Evolutionary conservation across 257 asterid genomes (phyloP), one percentile per base, ranked within the genome.

Genomic region (Lantana camara): DNA sequence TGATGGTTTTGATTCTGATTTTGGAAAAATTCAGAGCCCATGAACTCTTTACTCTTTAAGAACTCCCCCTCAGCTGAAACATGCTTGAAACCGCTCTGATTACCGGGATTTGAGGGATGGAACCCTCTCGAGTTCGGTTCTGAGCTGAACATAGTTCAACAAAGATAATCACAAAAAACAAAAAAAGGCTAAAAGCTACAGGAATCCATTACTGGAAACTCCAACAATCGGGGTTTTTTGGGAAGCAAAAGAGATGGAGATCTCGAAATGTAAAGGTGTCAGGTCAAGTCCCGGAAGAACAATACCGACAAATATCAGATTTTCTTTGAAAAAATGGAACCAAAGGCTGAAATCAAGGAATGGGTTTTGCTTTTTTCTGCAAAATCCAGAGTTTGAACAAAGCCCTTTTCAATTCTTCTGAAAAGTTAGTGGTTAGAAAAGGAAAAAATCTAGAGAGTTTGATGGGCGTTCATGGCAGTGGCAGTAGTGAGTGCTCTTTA

Each of bases 11-110:
- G 73, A 20, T 63, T 69, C 22, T 67, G 71, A 20, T 52, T 53
- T 2, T 78, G 83, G 14, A 70, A 80, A 50, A 50, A 70, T 63
- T 82, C 95, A 14, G 89, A 74, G 12, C 68, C 79, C 59, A 72
- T 48, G 41, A 62, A 59, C 12, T 79, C 79, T 29, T 69, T 64
- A 13, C 76, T 68, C 77, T 73, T 72, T 8, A 41, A 37, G 58
- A 74, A 75, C 8, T 82, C 88, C 7, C 75, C 80, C 19, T 78
- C 87, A 41, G 64, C 29, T 64, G 80, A 67, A 60, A 48, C 53
- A 37, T 67, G 68, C 78, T 74, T 85, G 21, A 65, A 58, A 38
- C 23, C 30, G 57, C 7, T 52, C 32, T 48, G 61, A 15, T 73
- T 52, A 23, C 22, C 52, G 44, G 34, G 34, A 44, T 37, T 64